These are phyloP conservation scores for Cucurbita pepo DNA, from an alignment of 306 rosid species.

Conservation along the genomic window DNA sequence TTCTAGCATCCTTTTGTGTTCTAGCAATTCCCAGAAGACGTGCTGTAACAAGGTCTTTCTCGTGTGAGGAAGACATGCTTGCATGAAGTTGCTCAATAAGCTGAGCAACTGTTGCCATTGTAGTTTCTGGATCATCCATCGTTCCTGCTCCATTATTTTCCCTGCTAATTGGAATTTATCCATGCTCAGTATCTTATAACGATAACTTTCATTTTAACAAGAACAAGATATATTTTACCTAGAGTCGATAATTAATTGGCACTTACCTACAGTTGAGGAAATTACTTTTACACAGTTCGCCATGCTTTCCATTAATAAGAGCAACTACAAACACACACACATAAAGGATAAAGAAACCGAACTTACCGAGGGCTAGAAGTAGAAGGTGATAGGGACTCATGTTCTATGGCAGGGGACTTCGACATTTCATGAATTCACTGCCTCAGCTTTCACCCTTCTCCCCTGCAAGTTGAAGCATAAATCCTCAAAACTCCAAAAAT, in stretches of 20 bases:
- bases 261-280: not conserved
- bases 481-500: not conserved
- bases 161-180: slow-evolving; percentile 25
- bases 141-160: slow-evolving; percentile 26
- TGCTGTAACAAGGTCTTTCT: slow-evolving; percentile 68
- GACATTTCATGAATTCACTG: slow-evolving; percentile 49
- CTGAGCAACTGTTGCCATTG: slow-evolving; percentile 69
- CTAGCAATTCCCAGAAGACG: slow-evolving; percentile 50
- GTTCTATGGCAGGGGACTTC: slow-evolving; percentile 45
- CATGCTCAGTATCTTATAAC: not conserved
- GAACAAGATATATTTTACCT: not conserved
- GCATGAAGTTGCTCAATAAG: slow-evolving; percentile 85
- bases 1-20: slow-evolving; percentile 68
- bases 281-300: not conserved
- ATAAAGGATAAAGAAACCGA: not conserved
- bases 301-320: not conserved
- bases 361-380: slow-evolving; percentile 31
- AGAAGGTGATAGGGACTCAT: slow-evolving; percentile 24
- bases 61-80: slow-evolving; percentile 53
- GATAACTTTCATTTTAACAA: not conserved
- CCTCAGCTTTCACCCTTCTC: slow-evolving; percentile 22
- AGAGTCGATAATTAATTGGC: not conserved
- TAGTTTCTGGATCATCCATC: slow-evolving; percentile 66
- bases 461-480: slow-evolving; percentile 24
- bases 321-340: not conserved